A percentile compares a stretch with the other conserved stretches of the same genome.
phyloP scores from a whole-genome alignment of 2,329 filamentous ascomycete genomes.

The Sporothrix euskadiensis region DNA sequence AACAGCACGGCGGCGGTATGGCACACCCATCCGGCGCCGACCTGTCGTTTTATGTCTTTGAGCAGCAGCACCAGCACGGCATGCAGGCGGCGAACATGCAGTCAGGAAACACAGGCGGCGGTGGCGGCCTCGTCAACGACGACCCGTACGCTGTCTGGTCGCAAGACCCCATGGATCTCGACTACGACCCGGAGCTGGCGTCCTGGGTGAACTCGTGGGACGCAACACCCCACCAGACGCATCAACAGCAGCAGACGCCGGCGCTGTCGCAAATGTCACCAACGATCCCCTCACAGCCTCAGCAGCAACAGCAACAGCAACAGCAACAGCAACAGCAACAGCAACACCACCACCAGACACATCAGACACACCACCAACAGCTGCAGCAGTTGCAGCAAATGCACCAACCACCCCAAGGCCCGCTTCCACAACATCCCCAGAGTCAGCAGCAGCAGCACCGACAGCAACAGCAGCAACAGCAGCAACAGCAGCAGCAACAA shows the following conservation, averaged over 20 bases:
- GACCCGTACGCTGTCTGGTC: conserved; percentile 29
- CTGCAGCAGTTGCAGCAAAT: conserved; percentile 19
- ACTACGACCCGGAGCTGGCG: conserved; percentile 36
- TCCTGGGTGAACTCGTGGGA: conserved; percentile 34
- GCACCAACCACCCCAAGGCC: neutral
- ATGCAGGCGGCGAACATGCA: neutral
- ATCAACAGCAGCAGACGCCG: neutral
- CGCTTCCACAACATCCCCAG: neutral
- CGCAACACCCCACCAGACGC: conserved; percentile 7
- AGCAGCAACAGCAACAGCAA: neutral
- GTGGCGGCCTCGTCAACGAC: conserved; percentile 3
- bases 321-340: conserved; percentile 14
- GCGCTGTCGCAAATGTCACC: conserved; percentile 7
- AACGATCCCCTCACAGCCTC: conserved; percentile 4
- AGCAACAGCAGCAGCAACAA: conserved; percentile 9
- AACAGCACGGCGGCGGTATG: neutral
- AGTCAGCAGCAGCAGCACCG: conserved; percentile 1
- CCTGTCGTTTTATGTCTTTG: conserved; percentile 21
- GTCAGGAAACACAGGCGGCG: neutral
- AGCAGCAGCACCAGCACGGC: conserved; percentile 20
- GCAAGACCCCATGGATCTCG: conserved; percentile 38
- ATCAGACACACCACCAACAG: neutral
- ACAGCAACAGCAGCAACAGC: neutral
- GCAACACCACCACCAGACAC: neutral
- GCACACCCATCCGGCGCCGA: neutral